Percentiles rank a stretch among this genome's conserved stretches.
These are phyloP conservation scores for Basipetospora chlamydospora DNA, from an alignment of 2,329 filamentous ascomycete genomes.

Conservation along the genomic window DNA sequence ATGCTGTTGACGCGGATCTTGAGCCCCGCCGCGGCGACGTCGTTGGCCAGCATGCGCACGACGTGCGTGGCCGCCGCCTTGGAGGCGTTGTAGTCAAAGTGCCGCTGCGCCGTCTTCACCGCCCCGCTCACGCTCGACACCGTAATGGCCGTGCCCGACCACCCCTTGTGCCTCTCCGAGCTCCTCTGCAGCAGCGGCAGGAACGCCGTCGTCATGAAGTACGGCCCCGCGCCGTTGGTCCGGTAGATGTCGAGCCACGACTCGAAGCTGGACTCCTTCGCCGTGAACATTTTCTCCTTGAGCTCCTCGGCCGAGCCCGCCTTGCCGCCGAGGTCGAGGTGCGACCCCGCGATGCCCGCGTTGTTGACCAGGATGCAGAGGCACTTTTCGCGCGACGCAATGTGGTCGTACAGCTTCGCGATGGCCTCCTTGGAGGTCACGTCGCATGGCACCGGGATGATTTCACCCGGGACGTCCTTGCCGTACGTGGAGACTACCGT, in stretches of 20 bases:
- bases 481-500: constrained; percentile 43
- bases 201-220: constrained; percentile 49
- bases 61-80: constrained; percentile 54
- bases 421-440: constrained; percentile 48
- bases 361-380: constrained; percentile 57
- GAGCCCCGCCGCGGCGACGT: constrained; percentile 42
- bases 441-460: constrained; percentile 46
- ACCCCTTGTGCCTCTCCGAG: constrained; percentile 25
- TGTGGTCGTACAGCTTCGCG: constrained; percentile 39
- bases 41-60: constrained; percentile 46
- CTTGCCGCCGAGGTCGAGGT: constrained; percentile 33
- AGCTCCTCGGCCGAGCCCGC: constrained; percentile 30
- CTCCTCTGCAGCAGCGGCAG: constrained; percentile 44
- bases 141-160: constrained; percentile 49
- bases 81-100: constrained; percentile 48
- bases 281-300: constrained; percentile 52
- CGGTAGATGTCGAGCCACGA: constrained; percentile 60
- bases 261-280: constrained; percentile 40
- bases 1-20: constrained; percentile 58
- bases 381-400: constrained; percentile 38
- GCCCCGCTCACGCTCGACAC: constrained; percentile 54
- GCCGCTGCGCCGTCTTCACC: constrained; percentile 47
- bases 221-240: constrained; percentile 60
- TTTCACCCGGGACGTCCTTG: constrained; percentile 36
- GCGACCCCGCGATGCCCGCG: constrained; percentile 43